Conservation (phyloP, 331 rosid genomes). For the Pyracantha coccinea region DNA sequence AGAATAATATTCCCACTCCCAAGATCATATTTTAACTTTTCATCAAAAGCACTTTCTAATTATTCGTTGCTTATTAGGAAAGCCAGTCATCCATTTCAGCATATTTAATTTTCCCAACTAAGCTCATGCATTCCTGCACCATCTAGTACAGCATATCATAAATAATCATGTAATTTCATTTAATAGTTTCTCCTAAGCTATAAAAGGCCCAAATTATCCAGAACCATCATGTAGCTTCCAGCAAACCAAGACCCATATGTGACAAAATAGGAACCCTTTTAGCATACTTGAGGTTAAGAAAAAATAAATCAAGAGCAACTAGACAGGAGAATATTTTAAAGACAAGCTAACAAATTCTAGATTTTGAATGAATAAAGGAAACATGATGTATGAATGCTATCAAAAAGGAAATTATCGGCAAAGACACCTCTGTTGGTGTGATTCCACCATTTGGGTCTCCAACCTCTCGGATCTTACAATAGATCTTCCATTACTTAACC, state of each 20-base stretch:
- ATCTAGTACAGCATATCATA: not conserved
- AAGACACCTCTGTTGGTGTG: slow-evolving; percentile 61
- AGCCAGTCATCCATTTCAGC: not conserved
- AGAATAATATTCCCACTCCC: not conserved
- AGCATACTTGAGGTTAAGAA: not conserved
- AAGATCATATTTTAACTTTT: not conserved
- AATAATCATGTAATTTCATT: not conserved
- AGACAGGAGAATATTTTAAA: not conserved
- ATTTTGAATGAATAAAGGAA: slow-evolving; percentile 8
- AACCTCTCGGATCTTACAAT: slow-evolving; percentile 80
- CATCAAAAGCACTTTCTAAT: not conserved
- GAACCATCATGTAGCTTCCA: not conserved
- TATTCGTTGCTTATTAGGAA: not conserved
- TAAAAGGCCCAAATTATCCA: not conserved
- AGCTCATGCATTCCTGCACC: not conserved
- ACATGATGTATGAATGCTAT: not conserved
- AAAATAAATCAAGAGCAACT: not conserved
- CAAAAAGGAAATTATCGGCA: not conserved
- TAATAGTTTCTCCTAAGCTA: not conserved
- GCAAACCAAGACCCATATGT: not conserved
- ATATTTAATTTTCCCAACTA: not conserved
- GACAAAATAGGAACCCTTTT: not conserved
- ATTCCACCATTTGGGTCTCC: slow-evolving; percentile 50
- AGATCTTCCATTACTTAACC: slow-evolving; percentile 63
- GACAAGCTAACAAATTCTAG: not conserved